Conservation (phyloP, 371 early-diverging fungal genomes). For the Mucor velutinosus region DNA sequence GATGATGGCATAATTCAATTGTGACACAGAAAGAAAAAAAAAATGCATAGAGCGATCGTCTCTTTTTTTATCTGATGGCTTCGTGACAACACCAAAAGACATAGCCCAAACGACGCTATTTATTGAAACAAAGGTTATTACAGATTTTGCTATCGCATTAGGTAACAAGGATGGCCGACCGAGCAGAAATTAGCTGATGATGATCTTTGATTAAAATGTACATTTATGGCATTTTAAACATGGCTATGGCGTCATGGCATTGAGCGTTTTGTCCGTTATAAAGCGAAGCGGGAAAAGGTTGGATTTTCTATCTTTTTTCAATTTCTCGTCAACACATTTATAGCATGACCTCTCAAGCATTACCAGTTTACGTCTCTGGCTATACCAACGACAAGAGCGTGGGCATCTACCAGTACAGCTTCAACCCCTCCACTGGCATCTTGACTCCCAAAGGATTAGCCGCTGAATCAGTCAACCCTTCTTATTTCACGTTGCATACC, state of each 20-base stretch:
- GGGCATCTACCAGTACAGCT: slow-evolving; percentile 45
- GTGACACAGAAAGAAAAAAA: too few species aligned
- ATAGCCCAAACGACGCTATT: too few species aligned
- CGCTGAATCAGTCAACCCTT: slow-evolving; percentile 31
- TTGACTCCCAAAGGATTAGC: slow-evolving; percentile 27
- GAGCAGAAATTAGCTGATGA: too few species aligned
- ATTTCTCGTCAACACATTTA: neutral
- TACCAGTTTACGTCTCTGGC: slow-evolving; percentile 43
- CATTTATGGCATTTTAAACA: neutral
- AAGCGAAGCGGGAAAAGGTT: neutral
- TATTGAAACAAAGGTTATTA: too few species aligned
- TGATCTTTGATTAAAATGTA: too few species aligned
- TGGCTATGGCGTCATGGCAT: neutral
- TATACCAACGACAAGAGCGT: slow-evolving; percentile 35
- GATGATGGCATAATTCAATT: too few species aligned
- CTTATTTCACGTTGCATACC: slow-evolving; percentile 30
- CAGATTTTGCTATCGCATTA: too few species aligned
- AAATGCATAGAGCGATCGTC: too few species aligned
- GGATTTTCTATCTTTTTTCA: neutral
- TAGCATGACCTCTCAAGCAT: neutral
- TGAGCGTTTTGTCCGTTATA: neutral
- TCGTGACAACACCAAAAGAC: too few species aligned
- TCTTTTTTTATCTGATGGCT: too few species aligned
- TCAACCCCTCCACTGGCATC: slow-evolving; percentile 28
- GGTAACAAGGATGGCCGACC: too few species aligned